Evolutionary conservation across 306 rosid species (phyloP), one percentile per base, ranked within the genome.

Genomic region (Glycine soja): DNA sequence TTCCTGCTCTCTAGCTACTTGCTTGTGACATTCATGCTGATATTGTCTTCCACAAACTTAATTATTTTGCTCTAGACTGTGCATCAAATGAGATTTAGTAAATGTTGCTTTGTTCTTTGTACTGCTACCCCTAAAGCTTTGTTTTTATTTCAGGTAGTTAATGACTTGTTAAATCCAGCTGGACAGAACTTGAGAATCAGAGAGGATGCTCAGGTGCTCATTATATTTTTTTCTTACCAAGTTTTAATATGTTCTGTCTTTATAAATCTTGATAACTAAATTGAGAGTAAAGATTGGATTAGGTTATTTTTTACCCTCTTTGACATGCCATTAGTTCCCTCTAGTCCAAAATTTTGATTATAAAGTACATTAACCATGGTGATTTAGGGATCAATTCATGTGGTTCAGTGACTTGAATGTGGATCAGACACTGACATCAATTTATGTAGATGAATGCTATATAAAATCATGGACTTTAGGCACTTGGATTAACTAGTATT

Each of bases 111-210:
- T 63, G 59, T 57, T 75, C 69, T 71, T 87, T 62, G 19, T 61
- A 48, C 43, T 63, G 16, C 65, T 50, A 64, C 43, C 43, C 76
- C 72, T 56, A 62, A 75, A 69, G 10, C 15, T 71, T 58, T 32
- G 42, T 65, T 85, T 86, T 87, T 47, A 67, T 84, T 89, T 72
- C 88, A 96, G 99, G 99, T 96, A 77, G 96, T 96, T 75, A 96
- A 93, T 83, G 99, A 96, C 88, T 90, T 96, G 58, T 81, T 96
- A 84, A 92, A 96, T 85, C 99, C 98, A 82, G 93, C 98, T 36
- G 99, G 99, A 78, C 99, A 96, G 82, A 96, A 96, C 90, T 82
- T 96, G 84, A 91, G 93, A 90, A 86, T 96, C 90, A 88, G 99
- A 89, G 99, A 96, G 88, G 99, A 96, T 68, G 89, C 97, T 34